phyloP scores from a whole-genome alignment of 257 asterid genomes.

The Leonotis leonurus region DNA sequence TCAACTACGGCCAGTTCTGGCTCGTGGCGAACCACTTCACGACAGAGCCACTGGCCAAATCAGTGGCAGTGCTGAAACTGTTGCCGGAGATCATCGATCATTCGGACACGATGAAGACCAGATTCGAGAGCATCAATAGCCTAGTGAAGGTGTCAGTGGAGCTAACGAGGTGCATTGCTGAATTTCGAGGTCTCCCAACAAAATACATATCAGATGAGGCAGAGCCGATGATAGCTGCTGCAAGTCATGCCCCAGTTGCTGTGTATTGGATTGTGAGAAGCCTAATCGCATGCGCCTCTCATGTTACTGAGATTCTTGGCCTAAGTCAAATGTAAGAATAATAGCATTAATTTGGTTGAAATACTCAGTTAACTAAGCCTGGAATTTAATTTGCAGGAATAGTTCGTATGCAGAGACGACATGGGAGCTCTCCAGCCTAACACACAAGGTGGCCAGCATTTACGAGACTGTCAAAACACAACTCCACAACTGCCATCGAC shows the following conservation, averaged over 20 bases:
- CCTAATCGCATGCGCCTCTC: conserved; percentile 59
- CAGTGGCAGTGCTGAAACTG: conserved; percentile 51
- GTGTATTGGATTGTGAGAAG: conserved; percentile 72
- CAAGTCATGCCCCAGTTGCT: conserved; percentile 43
- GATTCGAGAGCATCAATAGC: conserved; percentile 51
- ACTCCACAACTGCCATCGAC: conserved; percentile 42
- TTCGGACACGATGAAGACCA: conserved; percentile 31
- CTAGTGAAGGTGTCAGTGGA: conserved; percentile 51
- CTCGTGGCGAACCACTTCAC: conserved; percentile 45
- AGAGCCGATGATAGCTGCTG: conserved; percentile 38
- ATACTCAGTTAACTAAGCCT: no score
- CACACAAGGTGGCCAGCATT: conserved; percentile 44
- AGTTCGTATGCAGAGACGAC: conserved; percentile 46
- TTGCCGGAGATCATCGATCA: conserved; percentile 49
- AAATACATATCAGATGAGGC: conserved; percentile 48
- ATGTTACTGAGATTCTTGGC: conserved; percentile 45
- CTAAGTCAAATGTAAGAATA: conserved; percentile 48
- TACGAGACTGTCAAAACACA: conserved; percentile 49
- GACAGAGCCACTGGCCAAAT: conserved; percentile 56
- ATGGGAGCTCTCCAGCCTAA: conserved; percentile 67
- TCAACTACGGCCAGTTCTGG: conserved; percentile 76
- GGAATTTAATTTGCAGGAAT: conserved; percentile 32
- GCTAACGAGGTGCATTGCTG: conserved; percentile 46
- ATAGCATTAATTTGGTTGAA: no score
- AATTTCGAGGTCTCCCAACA: conserved; percentile 45